Percentiles rank a stretch among this genome's conserved stretches.
phyloP scores from a whole-genome alignment of 1,284 basidiomycete species.

The Rhizopogon parksii region DNA sequence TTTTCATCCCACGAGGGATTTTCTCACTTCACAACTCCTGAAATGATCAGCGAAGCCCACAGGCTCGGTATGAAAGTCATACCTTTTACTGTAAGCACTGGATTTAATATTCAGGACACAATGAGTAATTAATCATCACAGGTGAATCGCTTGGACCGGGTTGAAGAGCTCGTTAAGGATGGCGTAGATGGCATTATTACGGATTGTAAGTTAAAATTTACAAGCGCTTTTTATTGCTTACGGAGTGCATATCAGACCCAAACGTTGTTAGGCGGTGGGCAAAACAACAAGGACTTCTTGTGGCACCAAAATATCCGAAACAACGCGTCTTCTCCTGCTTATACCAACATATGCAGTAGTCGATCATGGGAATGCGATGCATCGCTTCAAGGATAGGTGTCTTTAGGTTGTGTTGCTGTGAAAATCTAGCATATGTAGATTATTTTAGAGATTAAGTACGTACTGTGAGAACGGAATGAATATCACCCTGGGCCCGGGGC shows the following conservation, averaged over 20 bases:
- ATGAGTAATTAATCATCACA: slow-evolving; percentile 15
- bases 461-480: no score
- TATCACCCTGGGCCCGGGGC: no score
- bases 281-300: slow-evolving; percentile 40
- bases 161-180: slow-evolving; percentile 51
- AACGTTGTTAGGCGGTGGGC: slow-evolving; percentile 46
- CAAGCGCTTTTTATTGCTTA: neutral
- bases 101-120: neutral
- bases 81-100: slow-evolving; percentile 61
- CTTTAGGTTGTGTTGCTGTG: neutral
- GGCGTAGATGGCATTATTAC: slow-evolving; percentile 70
- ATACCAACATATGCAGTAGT: slow-evolving; percentile 32
- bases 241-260: slow-evolving; percentile 34
- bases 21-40: slow-evolving; percentile 54
- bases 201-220: slow-evolving; percentile 38
- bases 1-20: slow-evolving; percentile 33
- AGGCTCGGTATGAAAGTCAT: slow-evolving; percentile 55
- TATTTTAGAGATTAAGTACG: no score
- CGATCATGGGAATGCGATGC: neutral
- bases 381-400: neutral
- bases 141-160: slow-evolving; percentile 56
- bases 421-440: no score
- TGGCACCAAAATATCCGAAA: slow-evolving; percentile 50
- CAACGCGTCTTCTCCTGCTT: slow-evolving; percentile 53
- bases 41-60: slow-evolving; percentile 65